phyloP scores from a whole-genome alignment of 2,329 filamentous ascomycete species.

The Neocucurbitaria cava region DNA sequence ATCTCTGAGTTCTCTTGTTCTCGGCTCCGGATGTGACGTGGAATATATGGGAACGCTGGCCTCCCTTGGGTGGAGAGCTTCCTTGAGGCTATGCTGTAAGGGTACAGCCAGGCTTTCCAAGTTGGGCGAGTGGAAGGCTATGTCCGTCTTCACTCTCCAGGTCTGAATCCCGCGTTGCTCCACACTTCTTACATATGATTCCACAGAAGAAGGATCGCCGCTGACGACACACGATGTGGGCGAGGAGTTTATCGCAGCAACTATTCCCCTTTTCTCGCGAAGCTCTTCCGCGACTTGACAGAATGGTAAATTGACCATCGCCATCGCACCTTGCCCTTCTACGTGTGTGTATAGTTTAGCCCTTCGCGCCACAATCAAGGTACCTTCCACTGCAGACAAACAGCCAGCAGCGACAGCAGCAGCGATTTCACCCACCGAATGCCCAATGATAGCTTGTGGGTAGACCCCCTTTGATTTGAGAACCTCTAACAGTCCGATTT shows the following conservation, averaged over 20 bases:
- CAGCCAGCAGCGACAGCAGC: slow-evolving; percentile 46
- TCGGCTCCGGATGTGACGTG: slow-evolving; percentile 36
- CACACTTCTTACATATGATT: background rate
- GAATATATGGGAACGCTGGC: slow-evolving; percentile 38
- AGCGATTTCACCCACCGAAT: slow-evolving; percentile 42
- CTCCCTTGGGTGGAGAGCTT: slow-evolving; percentile 24
- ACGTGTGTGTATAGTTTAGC: slow-evolving; percentile 30
- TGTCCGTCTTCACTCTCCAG: slow-evolving; percentile 46
- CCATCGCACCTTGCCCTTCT: slow-evolving; percentile 39
- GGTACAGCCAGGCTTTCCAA: slow-evolving; percentile 37
- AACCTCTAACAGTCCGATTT: slow-evolving; percentile 30
- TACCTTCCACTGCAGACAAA: slow-evolving; percentile 45
- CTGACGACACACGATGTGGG: slow-evolving; percentile 45
- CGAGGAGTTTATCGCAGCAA: slow-evolving; percentile 45
- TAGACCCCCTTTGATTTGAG: slow-evolving; percentile 20
- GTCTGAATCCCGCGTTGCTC: background rate
- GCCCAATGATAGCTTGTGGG: slow-evolving; percentile 24
- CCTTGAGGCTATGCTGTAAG: slow-evolving; percentile 32
- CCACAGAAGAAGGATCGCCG: slow-evolving; percentile 15
- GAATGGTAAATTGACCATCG: slow-evolving; percentile 40
- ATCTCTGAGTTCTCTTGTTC: slow-evolving; percentile 27
- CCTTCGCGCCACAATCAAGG: slow-evolving; percentile 7
- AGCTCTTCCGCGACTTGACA: slow-evolving; percentile 32
- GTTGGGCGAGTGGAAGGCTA: slow-evolving; percentile 51
- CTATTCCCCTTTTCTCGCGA: slow-evolving; percentile 25